A percentile compares a stretch with the other conserved stretches of the same genome.
Conservation (phyloP, 2,329 filamentous ascomycete species). For the Fusarium verticillioides region DNA sequence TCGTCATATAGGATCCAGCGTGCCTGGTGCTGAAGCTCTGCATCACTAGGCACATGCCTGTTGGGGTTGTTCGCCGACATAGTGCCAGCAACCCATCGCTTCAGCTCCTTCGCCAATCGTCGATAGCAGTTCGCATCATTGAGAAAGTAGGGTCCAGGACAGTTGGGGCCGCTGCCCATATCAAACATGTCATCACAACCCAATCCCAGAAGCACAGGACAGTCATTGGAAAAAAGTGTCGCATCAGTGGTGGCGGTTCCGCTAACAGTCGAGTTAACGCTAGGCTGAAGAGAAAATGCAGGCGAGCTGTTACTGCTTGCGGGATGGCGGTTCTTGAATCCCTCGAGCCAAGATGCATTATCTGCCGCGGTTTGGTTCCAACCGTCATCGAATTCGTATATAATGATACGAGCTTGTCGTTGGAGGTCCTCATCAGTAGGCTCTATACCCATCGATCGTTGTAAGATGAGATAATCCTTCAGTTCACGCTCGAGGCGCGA, state of each 20-base stretch:
- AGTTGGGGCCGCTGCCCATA: constrained; percentile 8
- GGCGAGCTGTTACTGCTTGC: constrained; percentile 38
- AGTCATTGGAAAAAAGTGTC: constrained; percentile 28
- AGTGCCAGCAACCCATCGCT: constrained; percentile 61
- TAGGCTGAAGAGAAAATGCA: constrained; percentile 38
- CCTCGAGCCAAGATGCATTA: constrained; percentile 62
- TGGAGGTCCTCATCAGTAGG: constrained; percentile 67
- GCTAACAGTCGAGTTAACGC: constrained; percentile 26
- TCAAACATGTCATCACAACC: constrained; percentile 6
- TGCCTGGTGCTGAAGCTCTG: constrained; percentile 72
- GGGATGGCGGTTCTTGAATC: constrained; percentile 62
- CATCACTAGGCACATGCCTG: constrained; percentile 67
- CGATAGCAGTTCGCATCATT: constrained; percentile 71
- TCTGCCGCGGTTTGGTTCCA: constrained; percentile 74
- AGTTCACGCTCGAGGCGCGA: constrained; percentile 67
- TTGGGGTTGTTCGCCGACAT: constrained; percentile 71
- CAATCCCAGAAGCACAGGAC: constrained; percentile 12
- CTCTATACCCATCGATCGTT: constrained; percentile 58
- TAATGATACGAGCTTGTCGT: constrained; percentile 67
- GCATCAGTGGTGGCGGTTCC: constrained; percentile 29
- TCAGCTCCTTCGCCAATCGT: constrained; percentile 64
- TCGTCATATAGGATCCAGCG: constrained; percentile 72
- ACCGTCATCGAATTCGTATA: constrained; percentile 70
- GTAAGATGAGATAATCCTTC: constrained; percentile 61
- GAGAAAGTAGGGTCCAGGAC: constrained; percentile 57